Conservation (phyloP, 768 basidiomycete species). For the Xanthoconium stramineum region DNA sequence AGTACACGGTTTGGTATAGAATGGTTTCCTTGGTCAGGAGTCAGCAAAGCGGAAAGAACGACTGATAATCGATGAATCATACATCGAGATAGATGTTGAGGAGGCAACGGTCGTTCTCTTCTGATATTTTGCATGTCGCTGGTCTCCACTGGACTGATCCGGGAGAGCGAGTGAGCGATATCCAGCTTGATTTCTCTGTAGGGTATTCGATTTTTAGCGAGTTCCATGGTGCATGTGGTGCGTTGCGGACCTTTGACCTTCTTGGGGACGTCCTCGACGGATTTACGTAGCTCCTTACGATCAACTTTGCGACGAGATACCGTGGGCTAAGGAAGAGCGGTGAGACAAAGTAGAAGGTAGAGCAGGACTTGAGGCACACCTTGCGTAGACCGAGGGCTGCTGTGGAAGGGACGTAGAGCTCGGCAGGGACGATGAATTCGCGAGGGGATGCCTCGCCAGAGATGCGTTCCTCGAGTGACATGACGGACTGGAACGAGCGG, state of each 20-base stretch:
- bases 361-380: constrained; percentile 37
- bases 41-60: constrained; percentile 8
- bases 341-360: constrained; percentile 7
- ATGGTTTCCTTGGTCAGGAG: constrained; percentile 54
- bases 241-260: constrained; percentile 57
- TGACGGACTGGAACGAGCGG: constrained; percentile 1
- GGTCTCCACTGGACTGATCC: constrained; percentile 66
- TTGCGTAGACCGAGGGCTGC: constrained; percentile 53
- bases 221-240: background rate
- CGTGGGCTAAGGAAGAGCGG: constrained; percentile 35
- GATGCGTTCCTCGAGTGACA: constrained; percentile 13
- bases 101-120: constrained; percentile 64
- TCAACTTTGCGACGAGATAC: constrained; percentile 53
- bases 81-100: constrained; percentile 77
- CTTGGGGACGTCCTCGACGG: constrained; percentile 42
- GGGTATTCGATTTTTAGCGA: background rate
- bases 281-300: constrained; percentile 41
- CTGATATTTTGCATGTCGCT: constrained; percentile 66
- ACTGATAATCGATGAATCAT: constrained; percentile 19
- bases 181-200: constrained; percentile 73
- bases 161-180: constrained; percentile 51
- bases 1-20: constrained; percentile 68
- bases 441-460: constrained; percentile 15
- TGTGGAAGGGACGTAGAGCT: constrained; percentile 57
- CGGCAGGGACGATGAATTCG: constrained; percentile 61